Base-by-base conservation (phyloP, 371 early-diverging fungal genomes). In the Mycotypha africana region DNA sequence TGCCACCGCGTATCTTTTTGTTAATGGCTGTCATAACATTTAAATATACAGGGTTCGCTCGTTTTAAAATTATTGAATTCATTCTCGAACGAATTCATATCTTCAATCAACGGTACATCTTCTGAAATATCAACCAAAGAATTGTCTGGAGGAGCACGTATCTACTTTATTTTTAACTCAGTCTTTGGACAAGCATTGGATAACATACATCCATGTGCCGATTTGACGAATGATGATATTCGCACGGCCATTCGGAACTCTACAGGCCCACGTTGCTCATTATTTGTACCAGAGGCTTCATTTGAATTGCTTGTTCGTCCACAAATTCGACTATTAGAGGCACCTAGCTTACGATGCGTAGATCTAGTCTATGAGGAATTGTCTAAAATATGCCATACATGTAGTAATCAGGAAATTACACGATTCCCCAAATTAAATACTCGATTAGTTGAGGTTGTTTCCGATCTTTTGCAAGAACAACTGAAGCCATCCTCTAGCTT, bases 241-340 rank as follows among this genome's bases (percentile, higher is more conserved):
- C 85, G 92, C 45, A 88, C 87, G 0, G 89, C 92, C 12, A 88
- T 96, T 38, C 85, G 93, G 42, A 94, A 96, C 66, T 88, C 92
- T 3, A 89, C 86, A 3, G 95, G 92, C 12, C 92, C 92, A 14
- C 73, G 91, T 4, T 84, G 91, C 8, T 86, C 88, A 6, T 71
- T 93, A 20, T 90, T 93, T 77, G 91, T 96, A 12, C 89, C 91
- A 6, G 93, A 96, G 60, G 68, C 84, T 38, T 90, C 93, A 0
- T 96, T 95, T 77, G 91, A 94, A 59, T 68, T 91, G 30, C 56
- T 92, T 37, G 90, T 93, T 32, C 86, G 88, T 54, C 88, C 87
- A 23, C 91, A 90, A 62, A 89, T 93, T 48, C 78, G 80, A 47
- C 49, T 82, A 16, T 71, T 95, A 23, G 88, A 91, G 53, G 74